Evolutionary conservation across 805 yeast species (phyloP).

Genomic region (Yarrowia sp.): DNA sequence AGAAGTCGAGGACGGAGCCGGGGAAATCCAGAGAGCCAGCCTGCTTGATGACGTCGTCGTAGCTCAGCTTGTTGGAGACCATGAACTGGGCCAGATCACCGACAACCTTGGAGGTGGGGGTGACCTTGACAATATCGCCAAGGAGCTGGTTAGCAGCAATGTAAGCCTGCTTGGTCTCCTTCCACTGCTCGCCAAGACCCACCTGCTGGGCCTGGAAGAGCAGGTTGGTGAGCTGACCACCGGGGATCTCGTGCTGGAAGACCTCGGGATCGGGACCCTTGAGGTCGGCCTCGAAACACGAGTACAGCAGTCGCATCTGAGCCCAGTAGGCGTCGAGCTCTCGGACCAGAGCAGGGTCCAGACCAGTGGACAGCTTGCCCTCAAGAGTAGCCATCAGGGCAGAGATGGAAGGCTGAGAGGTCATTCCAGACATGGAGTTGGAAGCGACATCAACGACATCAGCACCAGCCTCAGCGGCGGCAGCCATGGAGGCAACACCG

Average conservation of each 20-base stretch:
- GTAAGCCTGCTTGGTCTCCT: constrained; percentile 92
- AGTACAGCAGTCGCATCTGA: constrained; percentile 94
- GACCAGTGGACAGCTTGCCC: constrained; percentile 79
- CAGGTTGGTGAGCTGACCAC: constrained; percentile 98
- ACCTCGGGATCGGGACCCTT: constrained; percentile 99
- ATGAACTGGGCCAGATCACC: constrained; percentile 99
- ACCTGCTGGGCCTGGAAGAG: constrained; percentile 99
- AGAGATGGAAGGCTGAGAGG: constrained; percentile 96
- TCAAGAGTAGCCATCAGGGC: constrained; percentile 93
- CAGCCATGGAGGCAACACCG: constrained; percentile 96
- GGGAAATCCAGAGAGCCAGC: constrained; percentile 97
- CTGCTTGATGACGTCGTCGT: constrained; percentile 84
- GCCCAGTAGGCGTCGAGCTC: constrained; percentile 97
- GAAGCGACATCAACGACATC: constrained; percentile 98
- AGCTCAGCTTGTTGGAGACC: constrained; percentile 90
- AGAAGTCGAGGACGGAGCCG: constrained; percentile 95
- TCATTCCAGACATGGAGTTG: constrained; percentile 97
- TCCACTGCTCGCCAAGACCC: constrained; percentile 97
- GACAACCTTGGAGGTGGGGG: constrained; percentile 99
- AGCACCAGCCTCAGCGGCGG: constrained; percentile 94
- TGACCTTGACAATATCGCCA: constrained; percentile 97
- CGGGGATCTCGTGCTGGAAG: constrained; percentile 97
- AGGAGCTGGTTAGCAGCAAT: constrained; percentile 86
- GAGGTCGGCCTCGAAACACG: constrained; percentile 97
- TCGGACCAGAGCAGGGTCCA: constrained; percentile 70